Evolutionary conservation across 495 filamentous ascomycete genomes (phyloP), one percentile per base, ranked within the genome.

Genomic region (Penicillium arizonense): DNA sequence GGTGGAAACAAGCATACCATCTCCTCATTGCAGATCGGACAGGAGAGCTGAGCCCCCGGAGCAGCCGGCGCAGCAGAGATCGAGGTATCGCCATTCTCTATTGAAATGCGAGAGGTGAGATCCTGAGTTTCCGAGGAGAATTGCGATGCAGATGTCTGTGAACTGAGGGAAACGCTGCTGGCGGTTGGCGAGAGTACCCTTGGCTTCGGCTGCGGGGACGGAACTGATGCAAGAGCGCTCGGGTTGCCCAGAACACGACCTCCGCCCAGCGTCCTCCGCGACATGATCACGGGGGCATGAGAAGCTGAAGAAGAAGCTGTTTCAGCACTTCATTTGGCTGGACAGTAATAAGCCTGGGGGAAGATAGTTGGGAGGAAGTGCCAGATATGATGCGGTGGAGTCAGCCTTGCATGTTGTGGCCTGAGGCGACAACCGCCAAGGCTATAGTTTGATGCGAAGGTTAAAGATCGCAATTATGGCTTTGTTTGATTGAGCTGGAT

Each of bases 21-120:
- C 70, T 96, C 91, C 70, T 97, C 94, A 60, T 86, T 88, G 71
- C 94, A 98, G 53, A 98, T 97, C 38, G 94, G 94, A 68, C 94
- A 98, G 23, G 89, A 82, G 40, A 98, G 81, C 73, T 82, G 79
- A 56, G 79, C 77, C 53, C 78, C 82, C 51, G 82, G 73, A 32
- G 81, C 72, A 33, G 78, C 74, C 52, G 77, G 76, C 14, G 80
- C 73, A 30, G 76, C 71, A 55, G 77, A 68, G 47, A 76, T 73
- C 26, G 68, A 64, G 49, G 68, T 70, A 54, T 76, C 71, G 47
- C 71, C 72, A 72, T 81, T 77, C 44, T 80, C 73, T 44, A 82
- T 61, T 5, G 82, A 80, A 45, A 87, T 77, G 53, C 80, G 72
- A 7, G 82, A 81, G 34, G 76, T 78, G 20, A 86, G 63, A 48